Base-by-base conservation (phyloP, 352 stramenopile genomes). In the Phytophthora tubulina region DNA sequence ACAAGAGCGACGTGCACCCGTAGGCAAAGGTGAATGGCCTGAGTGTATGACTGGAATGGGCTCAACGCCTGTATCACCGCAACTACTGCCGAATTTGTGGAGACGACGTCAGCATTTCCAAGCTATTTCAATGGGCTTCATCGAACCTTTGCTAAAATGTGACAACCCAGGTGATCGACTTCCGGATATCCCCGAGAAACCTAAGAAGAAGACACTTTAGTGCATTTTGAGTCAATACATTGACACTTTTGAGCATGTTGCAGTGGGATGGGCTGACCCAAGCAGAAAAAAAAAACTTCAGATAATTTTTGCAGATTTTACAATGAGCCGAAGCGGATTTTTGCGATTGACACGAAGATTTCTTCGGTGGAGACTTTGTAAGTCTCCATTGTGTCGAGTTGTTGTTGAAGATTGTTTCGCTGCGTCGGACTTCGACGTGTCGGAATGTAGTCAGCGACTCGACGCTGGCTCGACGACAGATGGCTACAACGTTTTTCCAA, bases 11-110 rank as follows among this genome's bases (percentile, higher is more conserved):
- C 73, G 60, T 32, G 73, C 56, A 21, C 60, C 67, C 36, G 31
- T 60, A 14, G 72, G 74, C n/a, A 82, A 84, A 14, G 62, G 66
- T 30, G 67, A 84, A n/a, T 85, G 80, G 67, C 63, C 76, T 35
- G 79, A 90, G 62, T 90, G 82, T 49, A 70, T 86, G 59, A 77
- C 79, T 3, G 80, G 76, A 0, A 80, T 88, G 36, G 80, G 80
- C 21, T 80, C 80, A n/a, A 79, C 71, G 11, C 70, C 72, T 4
- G 72, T 61, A 31, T 74, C 80, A 17, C 36, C 63, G 11, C 51
- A 71, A 41, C 42, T 90, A 15, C 61, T 81, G 44, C 55, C 70
- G 41, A 71, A 79, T 38, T 38, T 88, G 38, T 86, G 71, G 68
- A 73, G 80, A 41, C 69, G 79, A 9, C 68, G 79, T 0, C 54